Percentiles rank a stretch among this genome's conserved stretches.
Evolutionary conservation across 805 yeast species (phyloP).

Genomic region (Yamadazyma scolyti): DNA sequence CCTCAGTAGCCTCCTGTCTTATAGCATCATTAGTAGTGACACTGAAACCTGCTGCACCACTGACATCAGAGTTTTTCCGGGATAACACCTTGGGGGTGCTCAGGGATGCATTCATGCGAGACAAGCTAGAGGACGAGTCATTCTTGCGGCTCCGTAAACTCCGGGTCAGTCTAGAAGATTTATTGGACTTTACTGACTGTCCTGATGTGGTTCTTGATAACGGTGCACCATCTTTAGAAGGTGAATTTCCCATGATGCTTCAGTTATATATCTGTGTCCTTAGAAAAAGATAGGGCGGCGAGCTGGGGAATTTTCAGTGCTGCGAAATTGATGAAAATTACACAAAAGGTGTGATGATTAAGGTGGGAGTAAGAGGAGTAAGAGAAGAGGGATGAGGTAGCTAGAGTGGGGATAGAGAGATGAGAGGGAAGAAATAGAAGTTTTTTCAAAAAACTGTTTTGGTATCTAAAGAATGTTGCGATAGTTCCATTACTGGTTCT

Average conservation of each 20-base stretch:
- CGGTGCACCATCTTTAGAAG: slow-evolving; percentile 47
- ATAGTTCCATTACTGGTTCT: too few relatives aligned
- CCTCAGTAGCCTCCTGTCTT: slow-evolving; percentile 11
- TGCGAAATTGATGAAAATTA: too few relatives aligned
- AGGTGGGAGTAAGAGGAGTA: too few relatives aligned
- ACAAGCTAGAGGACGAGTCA: slow-evolving; percentile 12
- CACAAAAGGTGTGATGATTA: too few relatives aligned
- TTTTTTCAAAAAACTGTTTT: too few relatives aligned
- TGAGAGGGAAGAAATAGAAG: too few relatives aligned
- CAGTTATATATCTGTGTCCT: too few relatives aligned
- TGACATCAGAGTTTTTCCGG: slow-evolving; percentile 22
- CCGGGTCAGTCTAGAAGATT: slow-evolving; percentile 9
- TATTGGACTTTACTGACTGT: slow-evolving; percentile 37
- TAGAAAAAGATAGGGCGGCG: too few relatives aligned
- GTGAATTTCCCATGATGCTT: slow-evolving; percentile 56
- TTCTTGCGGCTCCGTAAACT: slow-evolving; percentile 8
- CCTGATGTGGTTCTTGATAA: slow-evolving; percentile 55
- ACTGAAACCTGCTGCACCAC: not conserved
- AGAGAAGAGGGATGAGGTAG: too few relatives aligned
- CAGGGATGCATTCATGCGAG: slow-evolving; percentile 21
- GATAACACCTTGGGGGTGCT: slow-evolving; percentile 27
- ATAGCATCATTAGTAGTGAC: slow-evolving; percentile 2
- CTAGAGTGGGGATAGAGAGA: too few relatives aligned
- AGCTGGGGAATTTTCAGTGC: too few relatives aligned
- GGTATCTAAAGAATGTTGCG: too few relatives aligned